These are phyloP conservation scores for Podospora comata DNA, from an alignment of 495 filamentous ascomycete genomes.

Conservation along the genomic window DNA sequence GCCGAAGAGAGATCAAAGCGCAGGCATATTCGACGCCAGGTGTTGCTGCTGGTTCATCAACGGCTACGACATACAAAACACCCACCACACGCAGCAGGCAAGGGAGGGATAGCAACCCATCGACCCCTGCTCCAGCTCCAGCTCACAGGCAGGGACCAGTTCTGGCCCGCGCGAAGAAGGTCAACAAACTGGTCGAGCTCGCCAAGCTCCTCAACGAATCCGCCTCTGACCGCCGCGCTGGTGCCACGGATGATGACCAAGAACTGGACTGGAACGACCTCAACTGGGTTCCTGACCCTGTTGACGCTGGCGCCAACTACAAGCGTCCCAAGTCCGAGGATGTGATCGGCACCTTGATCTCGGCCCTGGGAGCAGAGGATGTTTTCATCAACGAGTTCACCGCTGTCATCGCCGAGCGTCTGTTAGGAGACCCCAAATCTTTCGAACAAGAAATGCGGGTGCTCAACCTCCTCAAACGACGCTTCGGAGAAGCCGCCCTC, in stretches of 20 bases:
- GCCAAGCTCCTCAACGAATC: constrained; percentile 68
- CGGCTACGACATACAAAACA: neutral
- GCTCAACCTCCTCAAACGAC: constrained; percentile 80
- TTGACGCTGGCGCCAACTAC: constrained; percentile 91
- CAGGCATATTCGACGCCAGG: neutral
- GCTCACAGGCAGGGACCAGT: too few relatives aligned
- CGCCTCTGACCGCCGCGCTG: constrained; percentile 43
- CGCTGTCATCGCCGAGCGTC: constrained; percentile 72
- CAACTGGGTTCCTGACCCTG: constrained; percentile 85
- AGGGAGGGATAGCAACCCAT: neutral
- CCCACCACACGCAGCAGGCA: neutral
- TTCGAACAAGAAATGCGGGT: constrained; percentile 75
- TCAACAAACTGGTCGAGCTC: constrained; percentile 62
- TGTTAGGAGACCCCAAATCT: constrained; percentile 66
- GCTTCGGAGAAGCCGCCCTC: constrained; percentile 79
- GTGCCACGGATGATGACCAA: constrained; percentile 51
- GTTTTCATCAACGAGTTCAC: constrained; percentile 93
- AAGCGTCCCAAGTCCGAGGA: constrained; percentile 83
- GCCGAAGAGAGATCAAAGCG: neutral
- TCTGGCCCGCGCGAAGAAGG: neutral
- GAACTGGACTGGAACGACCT: constrained; percentile 86
- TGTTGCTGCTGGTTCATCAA: neutral
- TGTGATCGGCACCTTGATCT: constrained; percentile 86
- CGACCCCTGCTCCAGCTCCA: neutral
- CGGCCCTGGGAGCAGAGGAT: constrained; percentile 79